Base-by-base conservation (phyloP, 169 alveolate species). In the Amoebophrya sp. region DNA sequence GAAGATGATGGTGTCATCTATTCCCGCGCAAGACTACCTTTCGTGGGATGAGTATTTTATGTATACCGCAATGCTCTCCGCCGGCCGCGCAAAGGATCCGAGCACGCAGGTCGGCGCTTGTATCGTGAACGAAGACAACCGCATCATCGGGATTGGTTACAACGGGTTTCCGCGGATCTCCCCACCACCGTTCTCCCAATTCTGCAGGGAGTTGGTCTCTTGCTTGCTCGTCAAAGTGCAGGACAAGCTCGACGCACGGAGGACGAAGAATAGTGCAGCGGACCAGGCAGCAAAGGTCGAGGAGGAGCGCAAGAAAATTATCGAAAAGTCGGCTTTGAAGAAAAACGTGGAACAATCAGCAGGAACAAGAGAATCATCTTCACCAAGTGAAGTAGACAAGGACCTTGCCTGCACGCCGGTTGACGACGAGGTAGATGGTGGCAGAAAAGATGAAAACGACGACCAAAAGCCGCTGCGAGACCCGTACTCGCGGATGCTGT, bases 81-180 rank as follows among this genome's bases (percentile, higher is more conserved):
- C 83, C 35, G 83, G 18, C 35, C 83, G 83, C 38, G 83, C 83
- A 2, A 66, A 66, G 83, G 83, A 66, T 66, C 83, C 83, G 29
- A 12, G 35, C 10, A 66, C 83, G 35, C 83, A 66, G 35, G 83
- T 66, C 83, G 83, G 83, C 83, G 83, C 83, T 25, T 66, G 83
- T n/a, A 25, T 66, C 83, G 83, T 66, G 83, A 66, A 66, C 32
- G 29, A 2, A 2, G 83, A 66, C 83, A 66, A 66, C 83, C 83
- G 83, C 35, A 66, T 66, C 32, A 66, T 66, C 83, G 83, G 83
- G 10, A 66, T 66, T n/a, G 83, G 83, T 25, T 66, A 66, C 83
- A 66, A 66, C 35, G 83, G 83, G 2, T 66, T 66, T 25, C 83
- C 83, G 83, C 83, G 83, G 10, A n/a, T 66, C 38, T 25, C 35